Conservation (phyloP, 352 stramenopile species). For the Phytophthora pseudosyringae region DNA sequence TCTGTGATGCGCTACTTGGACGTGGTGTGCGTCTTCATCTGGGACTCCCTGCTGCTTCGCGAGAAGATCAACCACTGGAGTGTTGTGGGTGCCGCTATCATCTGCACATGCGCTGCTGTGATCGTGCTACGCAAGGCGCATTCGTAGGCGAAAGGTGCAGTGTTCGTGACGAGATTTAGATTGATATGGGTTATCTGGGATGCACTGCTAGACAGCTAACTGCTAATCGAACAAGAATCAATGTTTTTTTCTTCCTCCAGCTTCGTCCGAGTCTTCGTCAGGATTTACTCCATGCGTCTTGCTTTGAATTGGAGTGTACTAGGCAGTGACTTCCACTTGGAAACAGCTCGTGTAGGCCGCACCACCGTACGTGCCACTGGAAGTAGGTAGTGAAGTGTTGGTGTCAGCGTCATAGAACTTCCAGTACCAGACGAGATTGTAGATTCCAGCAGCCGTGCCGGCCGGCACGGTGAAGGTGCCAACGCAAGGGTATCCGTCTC, state of each 20-base stretch:
- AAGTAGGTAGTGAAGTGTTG: conserved; percentile 54
- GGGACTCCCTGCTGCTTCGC: conserved; percentile 64
- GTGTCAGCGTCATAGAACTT: conserved; percentile 66
- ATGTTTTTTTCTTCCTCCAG: neutral
- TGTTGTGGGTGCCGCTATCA: conserved; percentile 72
- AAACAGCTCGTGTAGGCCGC: conserved; percentile 72
- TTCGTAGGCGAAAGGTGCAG: conserved; percentile 14
- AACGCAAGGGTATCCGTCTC: conserved; percentile 62
- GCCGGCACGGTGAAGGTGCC: conserved; percentile 51
- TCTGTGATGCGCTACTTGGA: conserved; percentile 88
- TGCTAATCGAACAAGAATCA: conserved; percentile 2
- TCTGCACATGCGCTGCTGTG: conserved; percentile 63
- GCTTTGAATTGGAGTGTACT: neutral
- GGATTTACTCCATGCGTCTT: conserved; percentile 8
- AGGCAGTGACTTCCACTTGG: conserved; percentile 54
- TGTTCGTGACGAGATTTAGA: conserved; percentile 10
- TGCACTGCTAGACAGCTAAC: conserved; percentile 8
- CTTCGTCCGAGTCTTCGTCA: conserved; percentile 14
- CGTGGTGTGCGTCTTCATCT: conserved; percentile 87
- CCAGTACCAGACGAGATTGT: conserved; percentile 81
- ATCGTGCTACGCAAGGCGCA: conserved; percentile 70
- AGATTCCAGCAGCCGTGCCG: conserved; percentile 52
- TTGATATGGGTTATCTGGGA: conserved; percentile 15
- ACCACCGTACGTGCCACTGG: conserved; percentile 52
- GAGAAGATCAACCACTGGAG: conserved; percentile 81